Conservation (phyloP, 441 rosid species). For the Mallotus repandus region DNA sequence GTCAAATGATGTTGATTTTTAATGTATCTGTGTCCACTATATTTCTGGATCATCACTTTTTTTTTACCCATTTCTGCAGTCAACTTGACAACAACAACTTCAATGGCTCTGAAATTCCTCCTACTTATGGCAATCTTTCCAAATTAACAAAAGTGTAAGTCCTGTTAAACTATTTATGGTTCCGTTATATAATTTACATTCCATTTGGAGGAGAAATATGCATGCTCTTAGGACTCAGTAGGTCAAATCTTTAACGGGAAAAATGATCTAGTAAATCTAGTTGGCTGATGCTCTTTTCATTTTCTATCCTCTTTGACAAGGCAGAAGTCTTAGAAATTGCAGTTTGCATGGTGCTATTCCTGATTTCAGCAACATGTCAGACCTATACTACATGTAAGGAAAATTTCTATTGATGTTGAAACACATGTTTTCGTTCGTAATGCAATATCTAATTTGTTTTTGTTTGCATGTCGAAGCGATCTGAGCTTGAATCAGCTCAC, state of each 20-base stretch:
- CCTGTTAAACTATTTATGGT: not conserved
- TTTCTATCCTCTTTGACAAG: constrained; percentile 27
- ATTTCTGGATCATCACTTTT: constrained; percentile 14
- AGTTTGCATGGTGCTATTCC: constrained; percentile 70
- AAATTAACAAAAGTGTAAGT: constrained; percentile 71
- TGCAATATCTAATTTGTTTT: not conserved
- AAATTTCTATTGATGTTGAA: not conserved
- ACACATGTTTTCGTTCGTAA: not conserved
- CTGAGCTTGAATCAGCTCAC: constrained; percentile 67
- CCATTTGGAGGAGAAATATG: not conserved
- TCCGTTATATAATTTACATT: not conserved
- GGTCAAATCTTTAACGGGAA: not conserved
- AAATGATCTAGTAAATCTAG: not conserved
- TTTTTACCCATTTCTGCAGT: constrained; percentile 48
- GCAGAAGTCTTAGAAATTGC: constrained; percentile 92
- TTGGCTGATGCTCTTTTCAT: constrained; percentile 26
- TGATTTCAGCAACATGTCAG: constrained; percentile 60
- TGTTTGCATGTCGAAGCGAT: constrained; percentile 54
- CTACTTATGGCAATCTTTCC: constrained; percentile 64
- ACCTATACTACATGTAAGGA: constrained; percentile 71
- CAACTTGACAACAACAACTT: constrained; percentile 95
- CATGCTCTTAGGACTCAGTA: not conserved
- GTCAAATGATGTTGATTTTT: too few relatives aligned
- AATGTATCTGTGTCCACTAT: constrained; percentile 15
- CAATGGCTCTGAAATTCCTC: constrained; percentile 59